A percentile compares a stretch with the other conserved stretches of the same genome.
phyloP scores from a whole-genome alignment of 768 basidiomycete species.

The Phanerochaete carnosa region DNA sequence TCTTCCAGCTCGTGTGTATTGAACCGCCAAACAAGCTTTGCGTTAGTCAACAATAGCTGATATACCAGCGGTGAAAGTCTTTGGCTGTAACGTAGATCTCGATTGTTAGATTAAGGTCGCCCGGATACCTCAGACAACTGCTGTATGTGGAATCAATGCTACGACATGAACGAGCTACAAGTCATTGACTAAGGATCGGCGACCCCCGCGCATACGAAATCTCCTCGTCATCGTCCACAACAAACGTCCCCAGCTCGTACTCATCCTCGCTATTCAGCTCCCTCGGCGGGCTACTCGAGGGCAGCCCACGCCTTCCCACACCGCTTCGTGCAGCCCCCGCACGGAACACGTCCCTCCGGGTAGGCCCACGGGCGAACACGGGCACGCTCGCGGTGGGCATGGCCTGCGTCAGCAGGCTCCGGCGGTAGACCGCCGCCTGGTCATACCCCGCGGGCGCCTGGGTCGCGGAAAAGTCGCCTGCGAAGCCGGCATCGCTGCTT shows the following conservation, averaged over 20 bases:
- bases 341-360: constrained; percentile 28
- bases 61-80: no score
- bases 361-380: constrained; percentile 50
- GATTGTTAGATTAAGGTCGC: no score
- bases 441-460: constrained; percentile 73
- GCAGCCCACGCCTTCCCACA: constrained; percentile 26
- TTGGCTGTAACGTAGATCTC: no score
- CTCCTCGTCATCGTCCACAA: constrained; percentile 76
- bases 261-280: constrained; percentile 54
- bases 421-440: constrained; percentile 65
- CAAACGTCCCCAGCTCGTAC: constrained; percentile 75
- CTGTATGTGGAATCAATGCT: no score
- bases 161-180: background rate
- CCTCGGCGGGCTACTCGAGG: constrained; percentile 61
- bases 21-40: no score
- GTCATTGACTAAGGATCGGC: background rate
- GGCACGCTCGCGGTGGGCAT: constrained; percentile 42
- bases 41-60: no score
- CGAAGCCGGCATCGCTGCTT: constrained; percentile 66
- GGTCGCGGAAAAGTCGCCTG: constrained; percentile 60
- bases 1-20: no score
- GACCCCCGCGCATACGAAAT: constrained; percentile 38
- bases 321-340: background rate
- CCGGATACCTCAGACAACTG: no score
- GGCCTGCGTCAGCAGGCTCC: constrained; percentile 70